phyloP scores from a whole-genome alignment of 176 grass and related monocot species.

The Eremochloa ophiuroides region DNA sequence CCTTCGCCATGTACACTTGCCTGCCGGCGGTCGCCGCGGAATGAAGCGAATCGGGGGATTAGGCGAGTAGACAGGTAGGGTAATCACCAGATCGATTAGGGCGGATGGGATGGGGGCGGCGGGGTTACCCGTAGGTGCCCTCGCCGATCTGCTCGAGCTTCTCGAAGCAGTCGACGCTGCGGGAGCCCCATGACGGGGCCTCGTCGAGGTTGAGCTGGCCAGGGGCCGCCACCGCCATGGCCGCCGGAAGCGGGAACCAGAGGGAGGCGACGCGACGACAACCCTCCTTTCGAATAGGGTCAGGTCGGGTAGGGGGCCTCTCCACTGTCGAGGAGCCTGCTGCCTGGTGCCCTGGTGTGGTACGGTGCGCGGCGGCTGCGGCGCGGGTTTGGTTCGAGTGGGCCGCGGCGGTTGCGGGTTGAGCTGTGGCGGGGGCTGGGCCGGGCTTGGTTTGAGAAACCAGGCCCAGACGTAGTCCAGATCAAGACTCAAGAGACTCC shows the following conservation, averaged over 20 bases:
- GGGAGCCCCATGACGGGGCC: conserved; percentile 67
- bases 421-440: neutral
- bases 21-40: conserved; percentile 23
- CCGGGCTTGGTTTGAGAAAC: no score
- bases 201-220: conserved; percentile 87
- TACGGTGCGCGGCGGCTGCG: neutral
- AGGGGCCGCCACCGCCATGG: conserved; percentile 60
- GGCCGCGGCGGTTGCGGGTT: neutral
- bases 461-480: no score
- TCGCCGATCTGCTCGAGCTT: conserved; percentile 37
- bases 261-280: neutral
- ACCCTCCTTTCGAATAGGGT: neutral
- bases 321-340: neutral
- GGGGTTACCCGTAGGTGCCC: conserved; percentile 23
- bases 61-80: neutral
- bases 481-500: no score
- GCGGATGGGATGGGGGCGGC: neutral
- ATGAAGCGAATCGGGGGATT: neutral
- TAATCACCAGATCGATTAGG: neutral
- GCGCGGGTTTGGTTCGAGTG: neutral
- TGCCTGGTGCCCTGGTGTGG: no score
- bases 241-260: conserved; percentile 9
- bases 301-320: neutral
- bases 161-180: conserved; percentile 33
- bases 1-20: conserved; percentile 95